Percentiles rank a stretch among this genome's conserved stretches.
phyloP scores from a whole-genome alignment of 1,284 basidiomycete genomes.

The Sporisorium iseilematis-ciliati region DNA sequence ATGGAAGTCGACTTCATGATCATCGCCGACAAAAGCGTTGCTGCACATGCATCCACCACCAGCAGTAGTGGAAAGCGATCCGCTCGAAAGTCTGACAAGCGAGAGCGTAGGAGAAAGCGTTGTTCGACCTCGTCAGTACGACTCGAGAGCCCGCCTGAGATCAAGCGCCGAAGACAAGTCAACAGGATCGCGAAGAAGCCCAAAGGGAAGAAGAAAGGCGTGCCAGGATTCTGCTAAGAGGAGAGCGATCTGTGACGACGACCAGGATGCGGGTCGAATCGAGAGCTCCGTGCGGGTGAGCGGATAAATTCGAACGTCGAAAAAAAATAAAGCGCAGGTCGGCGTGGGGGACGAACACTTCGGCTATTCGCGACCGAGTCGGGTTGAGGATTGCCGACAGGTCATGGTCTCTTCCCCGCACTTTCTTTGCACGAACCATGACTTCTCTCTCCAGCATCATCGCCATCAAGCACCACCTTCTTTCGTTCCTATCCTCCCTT shows the following conservation, averaged over 20 bases:
- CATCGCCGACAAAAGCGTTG: conserved; percentile 24
- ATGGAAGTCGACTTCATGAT: conserved; percentile 37
- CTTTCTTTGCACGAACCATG: conserved; percentile 4
- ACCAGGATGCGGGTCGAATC: neutral
- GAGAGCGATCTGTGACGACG: conserved; percentile 23
- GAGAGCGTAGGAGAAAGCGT: neutral
- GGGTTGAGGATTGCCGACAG: conserved; percentile 9
- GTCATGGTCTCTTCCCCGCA: conserved; percentile 8
- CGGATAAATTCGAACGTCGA: conserved; percentile 9
- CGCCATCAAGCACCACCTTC: neutral
- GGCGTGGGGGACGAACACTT: conserved; percentile 8
- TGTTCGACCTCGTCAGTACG: neutral
- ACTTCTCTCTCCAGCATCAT: neutral
- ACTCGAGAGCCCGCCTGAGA: conserved; percentile 12
- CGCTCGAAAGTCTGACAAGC: neutral
- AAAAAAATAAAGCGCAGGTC: conserved; percentile 5
- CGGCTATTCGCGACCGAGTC: conserved; percentile 27
- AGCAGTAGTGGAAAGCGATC: neutral
- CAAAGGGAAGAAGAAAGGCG: conserved; percentile 1
- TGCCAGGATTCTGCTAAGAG: conserved; percentile 21
- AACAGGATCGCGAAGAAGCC: neutral
- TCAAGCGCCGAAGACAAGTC: conserved; percentile 8
- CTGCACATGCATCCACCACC: neutral
- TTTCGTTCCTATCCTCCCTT: neutral
- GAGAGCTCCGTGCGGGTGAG: neutral